Conservation (phyloP, 352 stramenopile genomes). For the Blastocystis sp. region DNA sequence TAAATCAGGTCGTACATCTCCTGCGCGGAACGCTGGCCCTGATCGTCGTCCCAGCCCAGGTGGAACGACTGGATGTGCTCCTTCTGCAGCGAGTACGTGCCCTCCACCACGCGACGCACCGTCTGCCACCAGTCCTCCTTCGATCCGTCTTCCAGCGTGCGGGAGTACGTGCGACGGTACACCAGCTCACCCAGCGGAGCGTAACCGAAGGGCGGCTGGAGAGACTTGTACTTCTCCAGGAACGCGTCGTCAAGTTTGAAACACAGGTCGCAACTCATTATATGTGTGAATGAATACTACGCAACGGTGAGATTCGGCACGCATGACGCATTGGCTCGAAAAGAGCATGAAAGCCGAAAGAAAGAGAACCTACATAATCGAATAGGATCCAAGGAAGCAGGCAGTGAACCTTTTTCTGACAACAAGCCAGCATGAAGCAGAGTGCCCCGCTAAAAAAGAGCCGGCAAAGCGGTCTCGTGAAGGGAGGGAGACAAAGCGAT, state of each 20-base stretch:
- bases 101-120: too few species aligned
- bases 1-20: conserved; percentile 87
- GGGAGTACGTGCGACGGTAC: too few species aligned
- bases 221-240: conserved; percentile 73
- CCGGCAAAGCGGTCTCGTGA: too few species aligned
- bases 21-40: conserved; percentile 75
- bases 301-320: not conserved
- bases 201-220: conserved; percentile 82
- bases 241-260: conserved; percentile 72
- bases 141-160: too few species aligned
- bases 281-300: not conserved
- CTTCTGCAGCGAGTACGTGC: too few species aligned
- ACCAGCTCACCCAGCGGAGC: conserved; percentile 80
- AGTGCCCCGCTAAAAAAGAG: not conserved
- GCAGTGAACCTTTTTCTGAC: not conserved
- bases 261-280: conserved; percentile 47
- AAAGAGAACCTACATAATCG: not conserved
- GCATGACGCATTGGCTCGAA: not conserved
- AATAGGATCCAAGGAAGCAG: not conserved
- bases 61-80: too few species aligned
- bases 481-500: too few species aligned
- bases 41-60: conserved; percentile 77
- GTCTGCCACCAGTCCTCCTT: too few species aligned
- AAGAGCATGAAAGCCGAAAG: not conserved
- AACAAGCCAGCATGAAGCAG: not conserved